Evolutionary conservation across 1,284 basidiomycete species (phyloP), one percentile per base, ranked within the genome.

Genomic region (Malassezia caprae): DNA sequence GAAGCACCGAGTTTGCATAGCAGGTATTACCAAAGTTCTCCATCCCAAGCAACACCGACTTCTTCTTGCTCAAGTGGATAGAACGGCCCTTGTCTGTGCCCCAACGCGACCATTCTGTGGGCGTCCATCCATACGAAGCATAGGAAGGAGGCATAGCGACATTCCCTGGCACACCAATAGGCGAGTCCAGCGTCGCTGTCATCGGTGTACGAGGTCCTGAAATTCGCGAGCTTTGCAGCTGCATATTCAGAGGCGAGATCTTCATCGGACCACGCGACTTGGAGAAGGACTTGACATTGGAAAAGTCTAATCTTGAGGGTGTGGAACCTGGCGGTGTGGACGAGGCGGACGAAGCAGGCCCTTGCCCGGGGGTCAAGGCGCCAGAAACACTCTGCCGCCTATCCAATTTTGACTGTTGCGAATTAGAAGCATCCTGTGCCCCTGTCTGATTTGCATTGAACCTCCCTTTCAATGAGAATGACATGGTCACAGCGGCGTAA

Each of bases 1-100:
- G 93, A 10, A 98, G 81, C 26, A 98, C 88, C 15, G 93, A 96
- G 77, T 96, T 98, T 78, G 87, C 90, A 76, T 98, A 98, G 75
- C 47, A 51, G 12, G n/a, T 23, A 44, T 30, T 32, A 47, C 57
- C 31, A 44, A 56, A 41, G 39, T 46, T 46, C 24, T 46, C 53
- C 27, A 51, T 54, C 19, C 41, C 53, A 4, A 47, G 34, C n/a
- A 59, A 34, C 21, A 48, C 47, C 17, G 41, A 5, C 15, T 27
- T 26, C 5, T 28, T 19, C 19, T 19, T 23, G 15, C 19, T 12
- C 19, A 47, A 40, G 27, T 51, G 48, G 24, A 50, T 24, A 7
- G 35, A 23, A 3, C 27, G 34, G 0, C 47, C 44, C 3, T 31
- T 37, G 30, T 57, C 50, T 4, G 7, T 24, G 12, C 24, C 8